These are phyloP conservation scores for Ophiostoma fasciatum DNA, from an alignment of 2,329 filamentous ascomycete species.

Conservation along the genomic window DNA sequence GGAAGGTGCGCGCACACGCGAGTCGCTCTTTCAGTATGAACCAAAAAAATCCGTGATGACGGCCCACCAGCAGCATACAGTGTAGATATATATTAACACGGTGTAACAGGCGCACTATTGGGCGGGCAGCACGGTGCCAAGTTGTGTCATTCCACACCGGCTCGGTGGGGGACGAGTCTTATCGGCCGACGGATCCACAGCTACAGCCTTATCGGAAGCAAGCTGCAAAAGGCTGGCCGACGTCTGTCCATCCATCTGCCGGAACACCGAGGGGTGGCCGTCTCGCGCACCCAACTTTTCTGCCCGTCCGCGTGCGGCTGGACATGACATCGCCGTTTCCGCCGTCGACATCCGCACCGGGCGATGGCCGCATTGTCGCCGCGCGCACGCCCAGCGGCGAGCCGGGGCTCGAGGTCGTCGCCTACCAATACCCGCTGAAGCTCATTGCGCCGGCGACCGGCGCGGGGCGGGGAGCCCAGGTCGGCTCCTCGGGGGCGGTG, in stretches of 20 bases:
- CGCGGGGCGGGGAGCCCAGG: neutral
- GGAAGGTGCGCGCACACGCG: too few relatives aligned
- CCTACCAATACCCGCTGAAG: conserved; percentile 91
- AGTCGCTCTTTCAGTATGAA: too few relatives aligned
- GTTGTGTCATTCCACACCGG: neutral
- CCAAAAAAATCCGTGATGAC: too few relatives aligned
- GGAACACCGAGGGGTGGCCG: too few relatives aligned
- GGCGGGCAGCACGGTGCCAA: neutral
- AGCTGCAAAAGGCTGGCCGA: neutral
- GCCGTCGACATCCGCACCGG: conserved; percentile 55
- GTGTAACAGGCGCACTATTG: too few relatives aligned
- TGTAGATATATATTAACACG: too few relatives aligned
- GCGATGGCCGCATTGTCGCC: conserved; percentile 64
- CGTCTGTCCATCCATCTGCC: too few relatives aligned
- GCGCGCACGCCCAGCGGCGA: conserved; percentile 55
- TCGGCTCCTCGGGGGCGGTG: neutral
- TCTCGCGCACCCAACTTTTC: too few relatives aligned
- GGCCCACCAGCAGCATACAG: too few relatives aligned
- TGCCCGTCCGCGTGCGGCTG: neutral
- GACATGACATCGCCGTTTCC: conserved; percentile 58
- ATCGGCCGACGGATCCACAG: neutral
- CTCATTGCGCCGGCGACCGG: conserved; percentile 58
- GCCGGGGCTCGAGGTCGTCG: conserved; percentile 58
- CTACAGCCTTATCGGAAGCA: too few relatives aligned
- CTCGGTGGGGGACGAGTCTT: conserved; percentile 7